phyloP scores from a whole-genome alignment of 2,329 filamentous ascomycete species.

The Emmonsia crescens region DNA sequence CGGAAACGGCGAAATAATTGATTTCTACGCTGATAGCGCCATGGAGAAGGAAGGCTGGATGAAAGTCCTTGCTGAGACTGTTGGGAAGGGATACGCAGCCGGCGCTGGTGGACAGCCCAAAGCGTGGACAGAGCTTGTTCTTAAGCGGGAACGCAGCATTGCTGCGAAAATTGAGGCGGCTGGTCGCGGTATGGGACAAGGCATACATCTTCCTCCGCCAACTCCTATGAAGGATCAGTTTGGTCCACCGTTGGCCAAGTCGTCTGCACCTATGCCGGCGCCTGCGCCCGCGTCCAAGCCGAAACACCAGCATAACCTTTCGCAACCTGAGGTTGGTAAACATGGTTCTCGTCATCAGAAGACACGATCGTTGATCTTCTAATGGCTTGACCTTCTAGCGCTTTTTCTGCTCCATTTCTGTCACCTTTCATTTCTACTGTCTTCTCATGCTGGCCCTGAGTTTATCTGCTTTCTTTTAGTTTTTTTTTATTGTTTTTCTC shows the following conservation, averaged over 20 bases:
- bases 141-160: conserved; percentile 36
- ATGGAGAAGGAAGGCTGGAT: conserved; percentile 92
- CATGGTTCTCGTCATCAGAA: conserved; percentile 30
- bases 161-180: conserved; percentile 22
- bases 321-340: conserved; percentile 27
- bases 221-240: conserved; percentile 19
- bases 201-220: conserved; percentile 12
- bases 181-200: conserved; percentile 9
- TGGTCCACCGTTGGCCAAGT: conserved; percentile 18
- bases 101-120: conserved; percentile 34
- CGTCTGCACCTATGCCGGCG: conserved; percentile 22
- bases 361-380: conserved; percentile 33
- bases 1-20: conserved; percentile 94
- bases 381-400: conserved; percentile 4
- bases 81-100: conserved; percentile 44
- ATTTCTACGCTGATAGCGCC: conserved; percentile 89
- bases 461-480: conserved; percentile 5
- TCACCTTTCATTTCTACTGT: conserved; percentile 9
- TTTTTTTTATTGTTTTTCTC: conserved; percentile 12
- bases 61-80: conserved; percentile 65
- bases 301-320: conserved; percentile 31
- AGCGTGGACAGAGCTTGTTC: conserved; percentile 53
- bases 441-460: conserved; percentile 5
- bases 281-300: conserved; percentile 20
- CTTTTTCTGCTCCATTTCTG: not conserved